These are phyloP conservation scores for Suillus alpinus DNA, from an alignment of 768 basidiomycete genomes.

Conservation along the genomic window DNA sequence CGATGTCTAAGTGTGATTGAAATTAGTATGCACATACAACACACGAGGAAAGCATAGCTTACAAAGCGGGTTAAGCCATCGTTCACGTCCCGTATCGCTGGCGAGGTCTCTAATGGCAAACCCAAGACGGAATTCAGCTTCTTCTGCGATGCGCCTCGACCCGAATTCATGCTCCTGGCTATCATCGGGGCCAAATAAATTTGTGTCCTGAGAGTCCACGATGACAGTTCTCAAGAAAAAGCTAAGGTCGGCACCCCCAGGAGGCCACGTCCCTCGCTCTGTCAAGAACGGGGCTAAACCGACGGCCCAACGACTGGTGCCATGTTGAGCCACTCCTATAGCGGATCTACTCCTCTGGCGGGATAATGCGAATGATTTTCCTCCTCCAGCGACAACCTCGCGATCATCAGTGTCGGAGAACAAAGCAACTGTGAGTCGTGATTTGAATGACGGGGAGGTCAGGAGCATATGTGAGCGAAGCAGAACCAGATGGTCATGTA, in stretches of 20 bases:
- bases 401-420: slow-evolving; percentile 71
- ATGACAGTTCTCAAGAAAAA: slow-evolving; percentile 83
- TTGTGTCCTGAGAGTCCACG: slow-evolving; percentile 66
- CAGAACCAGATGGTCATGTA: slow-evolving; percentile 64
- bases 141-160: slow-evolving; percentile 41
- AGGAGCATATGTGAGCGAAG: slow-evolving; percentile 76
- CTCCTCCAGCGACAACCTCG: slow-evolving; percentile 28
- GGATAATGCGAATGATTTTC: slow-evolving; percentile 21
- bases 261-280: slow-evolving; percentile 80
- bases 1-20: slow-evolving; percentile 36
- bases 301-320: slow-evolving; percentile 49
- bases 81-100: slow-evolving; percentile 59
- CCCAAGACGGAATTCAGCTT: slow-evolving; percentile 74
- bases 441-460: slow-evolving; percentile 70
- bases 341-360: slow-evolving; percentile 17
- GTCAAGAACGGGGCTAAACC: slow-evolving; percentile 74
- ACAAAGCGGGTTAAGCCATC: slow-evolving; percentile 84
- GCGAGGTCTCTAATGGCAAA: slow-evolving; percentile 81
- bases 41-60: slow-evolving; percentile 30
- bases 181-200: slow-evolving; percentile 14
- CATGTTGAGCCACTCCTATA: slow-evolving; percentile 19
- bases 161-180: slow-evolving; percentile 30
- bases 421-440: slow-evolving; percentile 64
- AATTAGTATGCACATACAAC: background rate
- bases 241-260: slow-evolving; percentile 80